Evolutionary conservation across 192 early-diverging fungal species (phyloP).

Genomic region (Podila horticola): DNA sequence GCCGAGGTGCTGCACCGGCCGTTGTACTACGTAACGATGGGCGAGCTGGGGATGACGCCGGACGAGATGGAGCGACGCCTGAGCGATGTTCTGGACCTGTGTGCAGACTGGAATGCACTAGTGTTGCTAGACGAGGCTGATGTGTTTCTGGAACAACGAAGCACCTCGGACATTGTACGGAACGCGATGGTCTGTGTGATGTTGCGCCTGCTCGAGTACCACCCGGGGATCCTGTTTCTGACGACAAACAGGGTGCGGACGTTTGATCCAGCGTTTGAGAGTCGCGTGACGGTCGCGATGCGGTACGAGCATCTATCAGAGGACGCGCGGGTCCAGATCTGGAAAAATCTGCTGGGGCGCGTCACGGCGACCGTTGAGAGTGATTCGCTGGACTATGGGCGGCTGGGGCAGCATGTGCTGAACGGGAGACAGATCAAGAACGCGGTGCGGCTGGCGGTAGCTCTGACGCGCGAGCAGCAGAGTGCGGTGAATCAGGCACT

Average conservation of each 20-base stretch:
- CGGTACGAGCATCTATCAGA: conserved; percentile 56
- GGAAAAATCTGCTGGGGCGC: conserved; percentile 59
- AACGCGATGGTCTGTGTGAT: conserved; percentile 70
- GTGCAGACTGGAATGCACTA: conserved; percentile 64
- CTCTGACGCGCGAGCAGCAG: background rate
- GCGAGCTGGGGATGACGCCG: conserved; percentile 65
- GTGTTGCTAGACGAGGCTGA: conserved; percentile 69
- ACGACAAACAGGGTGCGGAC: conserved; percentile 68
- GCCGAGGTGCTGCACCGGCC: conserved; percentile 63
- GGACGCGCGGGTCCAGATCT: conserved; percentile 56
- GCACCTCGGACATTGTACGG: conserved; percentile 56
- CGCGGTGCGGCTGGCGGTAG: conserved; percentile 5
- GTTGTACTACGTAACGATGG: conserved; percentile 69
- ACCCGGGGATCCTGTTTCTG: conserved; percentile 70
- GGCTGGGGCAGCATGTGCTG: background rate
- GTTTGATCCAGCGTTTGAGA: conserved; percentile 70
- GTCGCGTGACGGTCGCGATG: conserved; percentile 62
- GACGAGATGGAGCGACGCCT: conserved; percentile 64
- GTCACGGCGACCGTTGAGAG: conserved; percentile 12
- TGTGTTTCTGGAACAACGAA: conserved; percentile 66
- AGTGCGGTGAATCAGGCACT: background rate
- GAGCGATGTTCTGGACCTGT: conserved; percentile 61
- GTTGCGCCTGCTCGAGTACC: conserved; percentile 68
- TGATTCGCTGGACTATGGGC: conserved; percentile 4
- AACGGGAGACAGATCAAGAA: conserved; percentile 22